phyloP scores from a whole-genome alignment of 306 rosid species.

The Calophaca sinica region DNA sequence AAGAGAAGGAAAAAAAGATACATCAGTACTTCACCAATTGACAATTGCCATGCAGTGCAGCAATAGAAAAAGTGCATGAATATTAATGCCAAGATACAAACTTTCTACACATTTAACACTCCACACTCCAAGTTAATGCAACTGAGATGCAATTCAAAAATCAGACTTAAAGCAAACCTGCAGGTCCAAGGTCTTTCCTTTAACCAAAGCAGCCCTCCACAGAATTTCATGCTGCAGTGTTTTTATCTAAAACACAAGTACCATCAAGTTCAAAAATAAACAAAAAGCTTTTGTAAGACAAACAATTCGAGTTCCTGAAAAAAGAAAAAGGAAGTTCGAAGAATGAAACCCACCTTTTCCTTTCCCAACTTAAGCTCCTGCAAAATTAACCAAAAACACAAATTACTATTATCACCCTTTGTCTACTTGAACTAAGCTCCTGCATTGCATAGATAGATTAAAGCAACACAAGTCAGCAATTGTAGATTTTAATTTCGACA shows the following conservation, averaged over 20 bases:
- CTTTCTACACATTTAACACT: not conserved
- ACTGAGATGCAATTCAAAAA: not conserved
- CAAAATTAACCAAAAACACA: conserved; percentile 35
- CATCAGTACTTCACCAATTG: too few relatives aligned
- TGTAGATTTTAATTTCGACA: too few relatives aligned
- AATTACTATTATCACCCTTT: not conserved
- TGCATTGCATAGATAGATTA: too few relatives aligned
- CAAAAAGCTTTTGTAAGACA: not conserved
- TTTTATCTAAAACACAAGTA: conserved; percentile 61
- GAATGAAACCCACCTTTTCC: conserved; percentile 67
- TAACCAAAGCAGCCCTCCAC: conserved; percentile 76
- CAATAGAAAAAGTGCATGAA: not conserved
- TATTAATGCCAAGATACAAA: not conserved
- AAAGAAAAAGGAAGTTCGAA: not conserved
- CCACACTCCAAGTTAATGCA: not conserved
- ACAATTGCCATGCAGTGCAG: conserved; percentile 29
- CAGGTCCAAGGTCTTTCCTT: conserved; percentile 49
- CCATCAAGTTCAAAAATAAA: conserved; percentile 4
- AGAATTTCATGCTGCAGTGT: conserved; percentile 73
- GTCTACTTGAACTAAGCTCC: too few relatives aligned
- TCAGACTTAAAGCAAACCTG: conserved; percentile 49
- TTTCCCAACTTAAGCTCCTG: conserved; percentile 86
- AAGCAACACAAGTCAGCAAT: too few relatives aligned
- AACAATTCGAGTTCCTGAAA: conserved; percentile 1
- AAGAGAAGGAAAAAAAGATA: not conserved